A percentile compares a stretch with the other conserved stretches of the same genome.
Conservation (phyloP, 257 asterid species). For the Voacanga thouarsii region DNA sequence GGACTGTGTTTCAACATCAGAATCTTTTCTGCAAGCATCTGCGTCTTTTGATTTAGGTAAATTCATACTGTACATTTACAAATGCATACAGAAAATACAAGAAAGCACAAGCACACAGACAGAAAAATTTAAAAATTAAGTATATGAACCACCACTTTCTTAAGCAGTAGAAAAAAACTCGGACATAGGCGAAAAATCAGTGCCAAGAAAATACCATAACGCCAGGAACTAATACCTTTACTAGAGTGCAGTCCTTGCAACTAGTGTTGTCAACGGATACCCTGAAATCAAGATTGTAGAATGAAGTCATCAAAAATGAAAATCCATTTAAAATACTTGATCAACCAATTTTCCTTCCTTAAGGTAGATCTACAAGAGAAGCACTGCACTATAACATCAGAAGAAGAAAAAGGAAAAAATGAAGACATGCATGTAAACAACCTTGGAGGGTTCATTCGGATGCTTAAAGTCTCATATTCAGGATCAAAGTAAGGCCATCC, state of each 20-base stretch:
- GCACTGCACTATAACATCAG: neutral
- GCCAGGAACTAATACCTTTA: slow-evolving; percentile 56
- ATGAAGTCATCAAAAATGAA: slow-evolving; percentile 17
- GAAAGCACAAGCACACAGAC: neutral
- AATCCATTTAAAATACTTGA: slow-evolving; percentile 13
- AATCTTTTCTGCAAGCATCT: neutral
- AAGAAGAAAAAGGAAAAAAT: neutral
- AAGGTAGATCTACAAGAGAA: neutral
- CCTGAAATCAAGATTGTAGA: slow-evolving; percentile 45
- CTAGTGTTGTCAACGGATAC: slow-evolving; percentile 87
- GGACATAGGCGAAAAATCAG: neutral
- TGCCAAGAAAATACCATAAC: slow-evolving; percentile 3
- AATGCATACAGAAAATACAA: neutral
- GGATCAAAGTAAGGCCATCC: slow-evolving; percentile 98
- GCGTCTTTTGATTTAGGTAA: neutral
- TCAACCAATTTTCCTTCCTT: slow-evolving; percentile 1
- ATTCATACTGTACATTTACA: neutral
- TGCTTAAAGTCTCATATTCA: slow-evolving; percentile 87
- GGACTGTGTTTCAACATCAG: neutral
- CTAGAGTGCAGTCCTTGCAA: slow-evolving; percentile 82
- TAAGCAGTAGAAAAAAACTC: neutral
- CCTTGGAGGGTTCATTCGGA: slow-evolving; percentile 99
- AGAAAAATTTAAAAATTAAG: neutral
- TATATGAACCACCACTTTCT: neutral
- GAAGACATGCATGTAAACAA: slow-evolving; percentile 22